Conservation (phyloP, 2,329 filamentous ascomycete genomes). For the Aspergillus thermomutatus region DNA sequence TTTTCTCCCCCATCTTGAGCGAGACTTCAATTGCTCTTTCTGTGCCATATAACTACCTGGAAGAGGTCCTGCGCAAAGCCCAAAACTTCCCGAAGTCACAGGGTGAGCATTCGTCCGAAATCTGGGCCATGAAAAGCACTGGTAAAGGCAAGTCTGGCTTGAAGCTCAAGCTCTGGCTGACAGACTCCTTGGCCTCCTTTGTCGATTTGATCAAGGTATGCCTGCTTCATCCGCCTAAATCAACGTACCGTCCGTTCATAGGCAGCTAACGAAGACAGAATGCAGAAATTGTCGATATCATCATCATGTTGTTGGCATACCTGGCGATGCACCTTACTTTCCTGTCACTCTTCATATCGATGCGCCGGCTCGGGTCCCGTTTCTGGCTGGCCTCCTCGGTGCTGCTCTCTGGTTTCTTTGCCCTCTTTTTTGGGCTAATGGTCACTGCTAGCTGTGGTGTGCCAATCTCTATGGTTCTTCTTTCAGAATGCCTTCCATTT, state of each 20-base stretch:
- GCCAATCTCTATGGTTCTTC: constrained; percentile 84
- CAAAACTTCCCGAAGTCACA: too few relatives aligned
- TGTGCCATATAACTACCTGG: too few relatives aligned
- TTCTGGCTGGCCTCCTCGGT: constrained; percentile 94
- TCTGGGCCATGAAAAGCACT: constrained; percentile 59
- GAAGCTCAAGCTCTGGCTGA: constrained; percentile 67
- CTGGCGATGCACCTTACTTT: constrained; percentile 98
- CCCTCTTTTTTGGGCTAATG: constrained; percentile 89
- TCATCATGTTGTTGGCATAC: constrained; percentile 96
- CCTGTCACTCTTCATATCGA: constrained; percentile 95
- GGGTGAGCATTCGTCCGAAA: too few relatives aligned
- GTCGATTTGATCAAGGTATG: constrained; percentile 64
- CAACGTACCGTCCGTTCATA: too few relatives aligned
- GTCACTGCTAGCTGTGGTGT: constrained; percentile 92
- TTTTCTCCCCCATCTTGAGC: too few relatives aligned
- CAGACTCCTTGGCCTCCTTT: constrained; percentile 82
- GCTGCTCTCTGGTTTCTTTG: constrained; percentile 85
- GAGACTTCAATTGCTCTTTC: too few relatives aligned
- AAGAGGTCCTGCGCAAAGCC: too few relatives aligned
- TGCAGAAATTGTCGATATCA: constrained; percentile 91
- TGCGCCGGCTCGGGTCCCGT: constrained; percentile 93
- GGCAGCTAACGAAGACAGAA: constrained; percentile 60
- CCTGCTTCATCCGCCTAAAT: neutral
- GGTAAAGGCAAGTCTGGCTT: constrained; percentile 71
- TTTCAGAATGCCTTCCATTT: constrained; percentile 94